A percentile compares a stretch with the other conserved stretches of the same genome.
These are phyloP conservation scores for Anisogramma anomala DNA, from an alignment of 2,329 filamentous ascomycete genomes.

Conservation along the genomic window DNA sequence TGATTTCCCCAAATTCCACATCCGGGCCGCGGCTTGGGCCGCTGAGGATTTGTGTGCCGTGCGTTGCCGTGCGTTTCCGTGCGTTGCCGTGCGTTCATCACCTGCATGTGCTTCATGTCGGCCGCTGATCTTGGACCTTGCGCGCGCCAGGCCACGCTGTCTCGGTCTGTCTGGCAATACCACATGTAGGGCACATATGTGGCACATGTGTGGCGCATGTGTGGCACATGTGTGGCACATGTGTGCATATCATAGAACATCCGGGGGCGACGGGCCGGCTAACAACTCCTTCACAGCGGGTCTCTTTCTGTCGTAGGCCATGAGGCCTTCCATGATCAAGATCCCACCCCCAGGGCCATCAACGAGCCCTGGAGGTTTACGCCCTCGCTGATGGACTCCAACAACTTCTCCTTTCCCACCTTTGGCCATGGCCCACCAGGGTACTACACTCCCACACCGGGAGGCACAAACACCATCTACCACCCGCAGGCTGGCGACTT, in stretches of 20 bases:
- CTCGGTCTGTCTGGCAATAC: not conserved
- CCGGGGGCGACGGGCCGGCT: too few species aligned
- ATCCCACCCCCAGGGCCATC: slow-evolving; percentile 69
- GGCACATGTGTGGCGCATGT: too few species aligned
- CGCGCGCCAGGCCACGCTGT: not conserved
- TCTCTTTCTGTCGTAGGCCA: slow-evolving; percentile 28
- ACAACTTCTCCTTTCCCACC: slow-evolving; percentile 65
- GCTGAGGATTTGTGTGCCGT: not conserved
- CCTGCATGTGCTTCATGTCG: not conserved
- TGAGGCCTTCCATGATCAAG: slow-evolving; percentile 52
- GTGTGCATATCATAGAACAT: too few species aligned
- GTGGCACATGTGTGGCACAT: too few species aligned
- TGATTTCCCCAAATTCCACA: too few species aligned
- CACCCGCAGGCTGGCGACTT: slow-evolving; percentile 77
- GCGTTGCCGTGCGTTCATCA: not conserved
- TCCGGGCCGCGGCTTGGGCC: not conserved
- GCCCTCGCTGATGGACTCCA: slow-evolving; percentile 77
- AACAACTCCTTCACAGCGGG: slow-evolving; percentile 29
- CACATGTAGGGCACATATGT: too few species aligned
- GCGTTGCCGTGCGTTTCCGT: too few species aligned
- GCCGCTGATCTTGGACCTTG: not conserved
- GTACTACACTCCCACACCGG: slow-evolving; percentile 82
- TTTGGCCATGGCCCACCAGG: slow-evolving; percentile 71
- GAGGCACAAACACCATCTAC: slow-evolving; percentile 67
- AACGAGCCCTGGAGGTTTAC: slow-evolving; percentile 82